phyloP scores from a whole-genome alignment of 164 flowering plant species.

The Chimonanthus praecox region DNA sequence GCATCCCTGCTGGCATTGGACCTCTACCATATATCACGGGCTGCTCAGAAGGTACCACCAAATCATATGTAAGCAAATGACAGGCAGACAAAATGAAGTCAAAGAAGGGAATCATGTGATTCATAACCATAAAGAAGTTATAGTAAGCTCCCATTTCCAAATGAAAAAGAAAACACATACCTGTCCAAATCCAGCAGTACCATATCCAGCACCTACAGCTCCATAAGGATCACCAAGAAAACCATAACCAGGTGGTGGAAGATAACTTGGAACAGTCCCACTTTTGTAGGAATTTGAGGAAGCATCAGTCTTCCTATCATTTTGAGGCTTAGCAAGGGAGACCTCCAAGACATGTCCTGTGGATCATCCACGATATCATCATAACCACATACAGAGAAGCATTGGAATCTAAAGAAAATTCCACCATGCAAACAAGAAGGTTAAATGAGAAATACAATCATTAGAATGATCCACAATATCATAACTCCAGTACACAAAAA shows the following conservation, averaged over 20 bases:
- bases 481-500: too few relatives aligned
- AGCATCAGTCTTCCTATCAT: constrained; percentile 62
- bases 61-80: neutral
- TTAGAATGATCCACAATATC: neutral
- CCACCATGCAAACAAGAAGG: neutral
- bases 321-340: constrained; percentile 90
- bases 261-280: constrained; percentile 38
- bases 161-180: constrained; percentile 13
- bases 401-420: neutral
- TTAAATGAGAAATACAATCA: neutral
- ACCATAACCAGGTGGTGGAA: constrained; percentile 52
- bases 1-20: constrained; percentile 92
- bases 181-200: constrained; percentile 64
- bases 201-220: constrained; percentile 52
- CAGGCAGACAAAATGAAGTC: neutral
- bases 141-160: neutral
- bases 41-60: constrained; percentile 33
- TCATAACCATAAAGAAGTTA: neutral
- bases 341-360: constrained; percentile 88
- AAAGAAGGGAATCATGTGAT: neutral
- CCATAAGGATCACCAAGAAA: constrained; percentile 68
- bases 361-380: constrained; percentile 1
- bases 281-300: constrained; percentile 32
- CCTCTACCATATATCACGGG: constrained; percentile 97
- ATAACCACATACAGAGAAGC: neutral